A percentile compares a stretch with the other conserved stretches of the same genome.
phyloP scores from a whole-genome alignment of 2,329 filamentous ascomycete species.

The Lachnum nothofagi region DNA sequence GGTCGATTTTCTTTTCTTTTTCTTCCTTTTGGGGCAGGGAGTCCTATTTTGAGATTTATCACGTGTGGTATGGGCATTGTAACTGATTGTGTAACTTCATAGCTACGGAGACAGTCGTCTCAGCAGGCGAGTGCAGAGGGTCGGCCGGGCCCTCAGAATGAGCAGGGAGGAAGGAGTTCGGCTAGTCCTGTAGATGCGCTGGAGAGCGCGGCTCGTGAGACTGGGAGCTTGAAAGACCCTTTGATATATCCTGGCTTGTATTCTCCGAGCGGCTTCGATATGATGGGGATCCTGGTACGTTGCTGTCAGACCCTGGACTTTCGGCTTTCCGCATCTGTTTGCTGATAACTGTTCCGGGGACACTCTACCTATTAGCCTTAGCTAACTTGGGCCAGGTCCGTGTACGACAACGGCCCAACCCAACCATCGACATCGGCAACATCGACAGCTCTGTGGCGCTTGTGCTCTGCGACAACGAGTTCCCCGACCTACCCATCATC shows the following conservation, averaged over 20 bases:
- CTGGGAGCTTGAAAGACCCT: constrained; percentile 33
- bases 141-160: not conserved
- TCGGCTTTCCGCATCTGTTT: not conserved
- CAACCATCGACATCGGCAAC: constrained; percentile 79
- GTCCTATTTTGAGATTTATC: not conserved
- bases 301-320: too few species aligned
- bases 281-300: constrained; percentile 52
- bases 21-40: too few species aligned
- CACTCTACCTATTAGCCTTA: too few species aligned
- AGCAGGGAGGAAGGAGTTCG: not conserved
- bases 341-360: not conserved
- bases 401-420: constrained; percentile 74
- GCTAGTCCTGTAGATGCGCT: not conserved
- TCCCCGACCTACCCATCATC: constrained; percentile 83
- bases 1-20: not conserved
- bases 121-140: not conserved
- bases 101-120: not conserved
- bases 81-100: not conserved
- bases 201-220: not conserved
- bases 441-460: constrained; percentile 93
- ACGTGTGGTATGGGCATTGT: not conserved
- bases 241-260: constrained; percentile 55
- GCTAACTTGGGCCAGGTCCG: constrained; percentile 15
- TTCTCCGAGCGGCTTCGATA: constrained; percentile 49
- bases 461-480: constrained; percentile 85